These are phyloP conservation scores for Sporothrix curviconia DNA, from an alignment of 2,329 filamentous ascomycete species.

Conservation along the genomic window DNA sequence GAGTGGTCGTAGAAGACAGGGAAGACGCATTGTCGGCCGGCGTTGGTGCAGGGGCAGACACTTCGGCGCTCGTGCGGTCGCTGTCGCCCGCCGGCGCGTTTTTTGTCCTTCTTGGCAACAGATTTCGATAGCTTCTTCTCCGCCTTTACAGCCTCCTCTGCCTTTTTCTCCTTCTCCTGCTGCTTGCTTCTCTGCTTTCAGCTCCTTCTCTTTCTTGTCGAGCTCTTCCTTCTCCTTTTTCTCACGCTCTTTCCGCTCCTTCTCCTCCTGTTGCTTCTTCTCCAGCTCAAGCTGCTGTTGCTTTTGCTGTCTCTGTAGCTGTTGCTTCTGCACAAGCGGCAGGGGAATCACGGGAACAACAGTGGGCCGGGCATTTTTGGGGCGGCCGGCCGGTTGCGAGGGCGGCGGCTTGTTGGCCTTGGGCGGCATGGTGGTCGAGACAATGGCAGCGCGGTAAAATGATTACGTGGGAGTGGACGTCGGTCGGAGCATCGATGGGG, in stretches of 20 bases:
- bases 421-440: conserved; percentile 10
- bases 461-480: not conserved
- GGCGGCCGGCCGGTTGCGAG: conserved; percentile 6
- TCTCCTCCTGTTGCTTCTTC: conserved; percentile 5
- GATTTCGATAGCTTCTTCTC: too few species aligned
- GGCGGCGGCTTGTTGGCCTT: conserved; percentile 10
- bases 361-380: conserved; percentile 8
- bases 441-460: too few species aligned
- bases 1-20: not conserved
- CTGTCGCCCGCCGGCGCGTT: not conserved
- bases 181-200: not conserved
- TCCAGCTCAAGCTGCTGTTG: conserved; percentile 2
- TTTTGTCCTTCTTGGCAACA: too few species aligned
- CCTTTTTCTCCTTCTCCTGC: not conserved
- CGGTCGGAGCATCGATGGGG: not conserved
- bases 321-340: conserved; percentile 18
- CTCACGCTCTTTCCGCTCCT: conserved; percentile 2
- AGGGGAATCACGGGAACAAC: conserved; percentile 20
- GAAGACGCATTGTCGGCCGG: conserved; percentile 4
- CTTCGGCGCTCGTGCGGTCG: not conserved
- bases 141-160: not conserved
- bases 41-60: not conserved
- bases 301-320: conserved; percentile 15
- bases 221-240: not conserved
- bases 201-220: too few species aligned